Evolutionary conservation across 2,329 filamentous ascomycete species (phyloP).

Genomic region (Scytalidium lignicola): DNA sequence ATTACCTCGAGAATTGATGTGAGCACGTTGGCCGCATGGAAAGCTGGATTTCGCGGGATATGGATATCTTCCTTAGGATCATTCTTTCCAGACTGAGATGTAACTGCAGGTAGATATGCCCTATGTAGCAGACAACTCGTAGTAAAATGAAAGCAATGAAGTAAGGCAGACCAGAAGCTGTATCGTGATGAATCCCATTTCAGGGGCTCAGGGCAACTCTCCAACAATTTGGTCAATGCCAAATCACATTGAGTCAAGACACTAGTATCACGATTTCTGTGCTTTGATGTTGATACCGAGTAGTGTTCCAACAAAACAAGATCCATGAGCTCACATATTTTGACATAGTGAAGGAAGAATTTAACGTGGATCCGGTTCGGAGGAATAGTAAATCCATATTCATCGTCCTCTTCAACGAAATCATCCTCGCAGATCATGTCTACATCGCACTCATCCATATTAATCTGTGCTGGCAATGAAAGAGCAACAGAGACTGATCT

Average conservation of each 20-base stretch:
- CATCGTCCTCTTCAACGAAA: conserved; percentile 85
- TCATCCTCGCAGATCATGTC: conserved; percentile 94
- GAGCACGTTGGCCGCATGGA: conserved; percentile 91
- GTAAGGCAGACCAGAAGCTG: conserved; percentile 89
- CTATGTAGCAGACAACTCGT: conserved; percentile 86
- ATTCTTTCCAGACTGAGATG: conserved; percentile 50
- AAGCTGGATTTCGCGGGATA: conserved; percentile 87
- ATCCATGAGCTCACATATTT: conserved; percentile 95
- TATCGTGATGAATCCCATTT: conserved; percentile 86
- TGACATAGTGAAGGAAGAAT: conserved; percentile 96
- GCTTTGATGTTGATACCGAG: conserved; percentile 78
- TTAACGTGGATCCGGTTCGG: conserved; percentile 84
- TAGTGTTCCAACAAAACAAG: conserved; percentile 92
- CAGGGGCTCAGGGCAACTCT: conserved; percentile 87
- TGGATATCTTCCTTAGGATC: conserved; percentile 75
- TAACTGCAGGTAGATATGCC: conserved; percentile 87
- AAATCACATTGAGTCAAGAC: conserved; percentile 94
- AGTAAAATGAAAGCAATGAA: conserved; percentile 94
- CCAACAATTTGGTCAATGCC: conserved; percentile 92
- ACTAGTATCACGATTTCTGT: conserved; percentile 79
- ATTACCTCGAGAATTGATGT: conserved; percentile 91
- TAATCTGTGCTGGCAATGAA: conserved; percentile 85
- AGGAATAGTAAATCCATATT: conserved; percentile 65
- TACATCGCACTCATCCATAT: conserved; percentile 91
- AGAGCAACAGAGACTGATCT: conserved; percentile 92